A percentile compares a stretch with the other conserved stretches of the same genome.
Conservation (phyloP, 192 early-diverging fungal genomes). For the Fimicolochytrium jonesii region DNA sequence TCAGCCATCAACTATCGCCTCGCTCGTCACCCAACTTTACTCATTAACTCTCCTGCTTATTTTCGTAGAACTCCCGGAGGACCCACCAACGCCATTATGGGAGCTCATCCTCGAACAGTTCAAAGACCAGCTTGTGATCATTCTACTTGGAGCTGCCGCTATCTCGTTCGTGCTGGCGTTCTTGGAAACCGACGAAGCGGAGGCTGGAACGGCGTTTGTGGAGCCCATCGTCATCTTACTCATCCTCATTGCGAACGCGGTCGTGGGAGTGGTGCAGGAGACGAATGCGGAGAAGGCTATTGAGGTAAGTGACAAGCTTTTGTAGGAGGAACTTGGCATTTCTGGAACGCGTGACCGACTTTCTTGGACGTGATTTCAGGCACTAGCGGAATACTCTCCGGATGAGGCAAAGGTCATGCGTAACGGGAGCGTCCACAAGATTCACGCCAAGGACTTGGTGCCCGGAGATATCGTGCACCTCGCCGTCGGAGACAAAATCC, state of each 20-base stretch:
- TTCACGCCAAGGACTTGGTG: conserved; percentile 75
- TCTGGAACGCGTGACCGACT: background rate
- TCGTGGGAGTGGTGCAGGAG: conserved; percentile 96
- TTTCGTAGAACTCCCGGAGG: conserved; percentile 74
- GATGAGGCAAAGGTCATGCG: conserved; percentile 92
- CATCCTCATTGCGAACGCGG: conserved; percentile 96
- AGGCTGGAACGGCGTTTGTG: conserved; percentile 81
- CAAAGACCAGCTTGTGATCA: conserved; percentile 97
- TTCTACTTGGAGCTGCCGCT: conserved; percentile 83
- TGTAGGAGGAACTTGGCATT: background rate
- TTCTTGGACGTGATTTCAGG: conserved; percentile 41
- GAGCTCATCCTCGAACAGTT: conserved; percentile 95
- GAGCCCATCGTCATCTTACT: conserved; percentile 97
- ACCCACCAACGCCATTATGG: conserved; percentile 87
- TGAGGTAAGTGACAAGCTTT: conserved; percentile 51
- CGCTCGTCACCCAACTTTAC: background rate
- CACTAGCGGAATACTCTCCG: conserved; percentile 92
- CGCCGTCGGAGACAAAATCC: conserved; percentile 92
- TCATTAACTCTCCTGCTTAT: background rate
- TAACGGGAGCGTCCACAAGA: conserved; percentile 61
- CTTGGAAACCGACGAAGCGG: conserved; percentile 68
- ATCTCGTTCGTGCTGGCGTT: conserved; percentile 91
- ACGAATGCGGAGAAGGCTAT: conserved; percentile 96
- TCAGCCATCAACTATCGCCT: background rate
- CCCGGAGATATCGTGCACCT: conserved; percentile 96